phyloP scores from a whole-genome alignment of 75 land plant species.

The Selaginella moellendorffii region DNA sequence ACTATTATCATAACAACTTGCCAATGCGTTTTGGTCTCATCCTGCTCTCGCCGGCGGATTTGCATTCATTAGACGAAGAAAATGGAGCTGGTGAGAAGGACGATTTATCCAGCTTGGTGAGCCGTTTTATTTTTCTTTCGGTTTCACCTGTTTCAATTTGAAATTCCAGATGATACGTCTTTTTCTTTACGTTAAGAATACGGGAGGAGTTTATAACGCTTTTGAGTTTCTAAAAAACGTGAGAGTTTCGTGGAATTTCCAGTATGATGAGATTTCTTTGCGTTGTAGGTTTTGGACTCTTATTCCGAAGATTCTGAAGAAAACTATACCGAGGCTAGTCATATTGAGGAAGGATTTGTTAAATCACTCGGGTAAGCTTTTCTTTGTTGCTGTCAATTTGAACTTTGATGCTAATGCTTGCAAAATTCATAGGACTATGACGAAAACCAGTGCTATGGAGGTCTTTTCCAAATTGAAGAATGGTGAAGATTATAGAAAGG shows the following conservation, averaged over 20 bases:
- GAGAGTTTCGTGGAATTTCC: too few species aligned
- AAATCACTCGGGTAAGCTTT: conserved; percentile 41
- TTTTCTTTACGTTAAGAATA: conserved; percentile 62
- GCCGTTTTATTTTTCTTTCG: too few species aligned
- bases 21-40: conserved; percentile 92
- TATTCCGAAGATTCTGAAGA: conserved; percentile 31
- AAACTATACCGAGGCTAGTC: conserved; percentile 38
- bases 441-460: conserved; percentile 50
- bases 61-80: conserved; percentile 13
- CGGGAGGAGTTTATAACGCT: conserved; percentile 37
- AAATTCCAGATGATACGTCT: conserved; percentile 48
- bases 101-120: conserved; percentile 57
- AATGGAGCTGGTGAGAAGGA: conserved; percentile 30
- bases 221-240: conserved; percentile 69
- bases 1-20: conserved; percentile 42
- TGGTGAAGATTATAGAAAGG: conserved; percentile 33
- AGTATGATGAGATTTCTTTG: too few species aligned
- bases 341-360: conserved; percentile 71
- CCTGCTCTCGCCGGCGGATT: conserved; percentile 43
- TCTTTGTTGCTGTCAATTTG: too few species aligned
- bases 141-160: conserved; percentile 11
- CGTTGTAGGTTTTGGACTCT: background rate
- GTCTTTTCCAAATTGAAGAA: conserved; percentile 38
- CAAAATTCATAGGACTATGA: background rate
- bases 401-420: too few species aligned